phyloP scores from a whole-genome alignment of 805 yeast species.

The Ogataea philodendri region DNA sequence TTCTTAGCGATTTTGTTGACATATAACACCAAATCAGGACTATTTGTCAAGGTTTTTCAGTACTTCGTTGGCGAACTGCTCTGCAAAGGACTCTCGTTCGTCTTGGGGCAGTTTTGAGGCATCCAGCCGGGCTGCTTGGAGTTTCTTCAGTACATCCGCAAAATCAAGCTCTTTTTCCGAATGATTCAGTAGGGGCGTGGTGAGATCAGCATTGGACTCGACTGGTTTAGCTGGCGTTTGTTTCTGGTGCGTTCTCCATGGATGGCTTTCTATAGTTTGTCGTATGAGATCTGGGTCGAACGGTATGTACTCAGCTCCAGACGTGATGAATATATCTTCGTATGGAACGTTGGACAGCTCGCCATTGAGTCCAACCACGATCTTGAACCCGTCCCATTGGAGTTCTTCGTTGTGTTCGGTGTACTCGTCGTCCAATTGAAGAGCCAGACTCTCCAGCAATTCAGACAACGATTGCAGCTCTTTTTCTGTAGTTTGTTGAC shows the following conservation, averaged over 20 bases:
- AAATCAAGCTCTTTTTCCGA: not conserved
- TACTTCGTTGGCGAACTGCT: constrained; percentile 52
- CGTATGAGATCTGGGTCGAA: constrained; percentile 33
- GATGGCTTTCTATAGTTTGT: constrained; percentile 43
- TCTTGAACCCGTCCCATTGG: constrained; percentile 37
- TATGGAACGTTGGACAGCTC: not conserved
- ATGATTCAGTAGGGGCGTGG: constrained; percentile 2
- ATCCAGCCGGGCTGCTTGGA: constrained; percentile 4
- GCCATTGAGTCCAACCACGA: constrained; percentile 34
- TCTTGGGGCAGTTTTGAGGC: constrained; percentile 1
- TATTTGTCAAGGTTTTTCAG: constrained; percentile 36
- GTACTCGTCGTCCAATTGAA: constrained; percentile 24
- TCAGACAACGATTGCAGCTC: constrained; percentile 16
- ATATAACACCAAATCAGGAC: constrained; percentile 15
- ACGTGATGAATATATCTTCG: constrained; percentile 6
- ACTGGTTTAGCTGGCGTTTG: not conserved
- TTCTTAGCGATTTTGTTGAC: constrained; percentile 45
- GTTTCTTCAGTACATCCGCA: constrained; percentile 1
- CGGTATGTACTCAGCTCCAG: constrained; percentile 45
- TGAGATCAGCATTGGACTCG: constrained; percentile 1
- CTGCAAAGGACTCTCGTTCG: no score
- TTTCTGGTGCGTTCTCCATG: constrained; percentile 38
- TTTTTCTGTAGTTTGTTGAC: constrained; percentile 4
- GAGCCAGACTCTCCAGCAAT: constrained; percentile 22
- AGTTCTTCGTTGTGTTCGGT: constrained; percentile 20